These are phyloP conservation scores for Scedosporium apiospermum DNA, from an alignment of 2,329 filamentous ascomycete genomes.

Conservation along the genomic window DNA sequence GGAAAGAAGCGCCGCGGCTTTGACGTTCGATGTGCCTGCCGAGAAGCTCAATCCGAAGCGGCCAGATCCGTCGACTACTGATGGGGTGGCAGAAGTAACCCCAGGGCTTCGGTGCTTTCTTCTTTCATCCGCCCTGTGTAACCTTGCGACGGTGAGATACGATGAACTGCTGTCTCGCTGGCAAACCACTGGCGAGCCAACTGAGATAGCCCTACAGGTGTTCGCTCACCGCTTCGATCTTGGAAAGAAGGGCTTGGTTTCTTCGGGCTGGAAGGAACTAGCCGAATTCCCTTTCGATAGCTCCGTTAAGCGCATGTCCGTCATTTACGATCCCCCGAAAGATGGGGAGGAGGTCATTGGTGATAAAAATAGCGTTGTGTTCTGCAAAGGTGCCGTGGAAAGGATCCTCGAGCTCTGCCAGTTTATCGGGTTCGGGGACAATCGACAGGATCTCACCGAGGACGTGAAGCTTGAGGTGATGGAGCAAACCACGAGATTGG, in stretches of 20 bases:
- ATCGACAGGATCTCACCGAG: slow-evolving; percentile 36
- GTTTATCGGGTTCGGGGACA: slow-evolving; percentile 31
- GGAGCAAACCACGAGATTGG: slow-evolving; percentile 48
- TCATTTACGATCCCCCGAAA: slow-evolving; percentile 51
- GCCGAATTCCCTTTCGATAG: slow-evolving; percentile 74
- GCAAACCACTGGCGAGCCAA: slow-evolving; percentile 62
- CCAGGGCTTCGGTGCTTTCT: slow-evolving; percentile 42
- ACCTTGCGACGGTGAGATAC: slow-evolving; percentile 49
- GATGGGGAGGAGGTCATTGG: slow-evolving; percentile 27
- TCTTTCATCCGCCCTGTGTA: slow-evolving; percentile 53
- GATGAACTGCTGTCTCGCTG: slow-evolving; percentile 47
- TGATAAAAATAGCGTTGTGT: slow-evolving; percentile 39
- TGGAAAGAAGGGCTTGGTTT: slow-evolving; percentile 44
- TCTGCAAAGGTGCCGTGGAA: slow-evolving; percentile 55
- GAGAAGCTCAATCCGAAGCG: slow-evolving; percentile 36
- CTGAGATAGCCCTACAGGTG: slow-evolving; percentile 68
- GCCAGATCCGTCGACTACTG: slow-evolving; percentile 21
- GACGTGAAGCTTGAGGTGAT: slow-evolving; percentile 40
- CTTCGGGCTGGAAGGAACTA: slow-evolving; percentile 49
- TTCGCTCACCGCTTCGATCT: slow-evolving; percentile 60
- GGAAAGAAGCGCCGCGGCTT: slow-evolving; percentile 48
- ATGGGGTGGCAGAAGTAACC: slow-evolving; percentile 33
- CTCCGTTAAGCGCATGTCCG: slow-evolving; percentile 70
- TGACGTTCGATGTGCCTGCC: slow-evolving; percentile 54
- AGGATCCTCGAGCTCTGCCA: slow-evolving; percentile 48